phyloP scores from a whole-genome alignment of 768 basidiomycete species.

The Dictyophora rubrovolvata region DNA sequence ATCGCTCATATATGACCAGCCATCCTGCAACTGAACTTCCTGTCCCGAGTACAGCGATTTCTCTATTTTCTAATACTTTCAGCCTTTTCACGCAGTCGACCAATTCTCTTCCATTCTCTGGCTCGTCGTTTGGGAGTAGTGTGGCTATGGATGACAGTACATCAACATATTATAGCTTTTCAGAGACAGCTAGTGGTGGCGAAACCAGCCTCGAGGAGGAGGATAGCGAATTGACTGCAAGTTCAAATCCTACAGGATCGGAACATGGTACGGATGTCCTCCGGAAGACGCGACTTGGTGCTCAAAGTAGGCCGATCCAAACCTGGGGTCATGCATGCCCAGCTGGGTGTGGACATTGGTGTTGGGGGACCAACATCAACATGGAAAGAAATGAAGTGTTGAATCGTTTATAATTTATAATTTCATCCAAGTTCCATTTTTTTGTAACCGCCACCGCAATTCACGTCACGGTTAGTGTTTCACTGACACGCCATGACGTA shows the following conservation, averaged over 20 bases:
- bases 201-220: conserved; percentile 12
- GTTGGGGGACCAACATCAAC: conserved; percentile 45
- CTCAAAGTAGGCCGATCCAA: conserved; percentile 6
- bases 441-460: no score
- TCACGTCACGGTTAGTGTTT: no score
- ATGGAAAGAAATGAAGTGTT: background rate
- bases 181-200: conserved; percentile 11
- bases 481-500: no score
- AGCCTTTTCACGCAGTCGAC: conserved; percentile 1
- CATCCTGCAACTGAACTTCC: conserved; percentile 44
- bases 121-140: conserved; percentile 15
- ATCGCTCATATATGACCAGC: conserved; percentile 53
- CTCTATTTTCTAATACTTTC: conserved; percentile 9
- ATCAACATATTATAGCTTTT: conserved; percentile 11
- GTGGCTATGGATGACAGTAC: conserved; percentile 19
- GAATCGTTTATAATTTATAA: no score
- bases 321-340: conserved; percentile 58
- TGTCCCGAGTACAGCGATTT: conserved; percentile 18
- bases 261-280: background rate
- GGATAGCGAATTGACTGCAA: conserved; percentile 6
- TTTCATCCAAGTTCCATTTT: no score
- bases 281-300: conserved; percentile 2
- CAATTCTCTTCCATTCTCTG: background rate
- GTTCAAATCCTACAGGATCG: background rate
- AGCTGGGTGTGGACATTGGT: conserved; percentile 74